Base-by-base conservation (phyloP, 495 filamentous ascomycete genomes). In the Hypomontagnella submonticulosa region DNA sequence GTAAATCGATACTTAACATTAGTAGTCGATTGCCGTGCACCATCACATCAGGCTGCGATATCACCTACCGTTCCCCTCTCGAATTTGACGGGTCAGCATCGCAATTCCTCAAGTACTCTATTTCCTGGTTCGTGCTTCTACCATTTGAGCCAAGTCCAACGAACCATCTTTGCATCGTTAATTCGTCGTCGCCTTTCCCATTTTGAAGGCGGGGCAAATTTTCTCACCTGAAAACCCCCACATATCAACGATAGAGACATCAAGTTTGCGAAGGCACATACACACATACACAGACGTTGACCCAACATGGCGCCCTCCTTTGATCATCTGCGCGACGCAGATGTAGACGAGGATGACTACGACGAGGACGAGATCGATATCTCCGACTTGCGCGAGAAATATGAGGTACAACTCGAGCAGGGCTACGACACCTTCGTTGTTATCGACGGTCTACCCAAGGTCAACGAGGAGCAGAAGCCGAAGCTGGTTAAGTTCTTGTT, bases 371-470 rank as follows among this genome's bases (percentile, higher is more conserved):
- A 97, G 74, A 88, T 97, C 73, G 95, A 99, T 73, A 92, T 96
- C 77, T 92, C 91, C 56, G 95, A 99, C 80, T 85, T 99, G 62
- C 84, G 87, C 72, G 92, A 92, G 73, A 90, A 96, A 77, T 97
- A 91, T 72, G 93, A 98, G 76, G 95, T 97, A 38, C 92, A 93
- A 70, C 83, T 97, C 49, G 94, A 99, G 75, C 91, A 97, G 76
- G 94, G 95, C 53, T 87, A 97, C 71, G 95, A 99, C 73, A 89
- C 91, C 63, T 99, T 99, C 70, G 88, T 99, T 57, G 92, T 97
- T 49, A 84, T 97, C 75, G 95, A 99, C 78, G 95, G 95, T 64
- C 86, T 97, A 33, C 95, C 95, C 56, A 79, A 88, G 47, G 95
- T 99, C 44, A 83, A 84, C 54, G 90, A 91, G 73, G 93, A 91